Conservation (phyloP, 192 early-diverging fungal species). For the Coemansia sp. region DNA sequence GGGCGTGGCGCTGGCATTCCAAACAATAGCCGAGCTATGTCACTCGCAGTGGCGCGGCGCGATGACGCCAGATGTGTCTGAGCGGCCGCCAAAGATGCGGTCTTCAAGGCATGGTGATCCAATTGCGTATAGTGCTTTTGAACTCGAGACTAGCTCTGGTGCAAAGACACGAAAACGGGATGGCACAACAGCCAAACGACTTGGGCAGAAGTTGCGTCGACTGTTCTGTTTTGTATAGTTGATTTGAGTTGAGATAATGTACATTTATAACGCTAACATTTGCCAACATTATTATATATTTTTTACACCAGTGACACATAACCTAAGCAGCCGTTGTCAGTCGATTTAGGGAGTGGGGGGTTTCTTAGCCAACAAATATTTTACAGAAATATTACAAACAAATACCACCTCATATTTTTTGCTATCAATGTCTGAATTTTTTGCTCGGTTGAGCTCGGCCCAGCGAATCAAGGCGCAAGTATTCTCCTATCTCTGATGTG, state of each 20-base stretch:
- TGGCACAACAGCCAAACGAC: constrained; percentile 1
- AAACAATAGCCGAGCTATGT: constrained; percentile 30
- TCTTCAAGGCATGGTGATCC: constrained; percentile 50
- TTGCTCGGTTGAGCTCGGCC: constrained; percentile 8
- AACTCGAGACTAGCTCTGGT: constrained; percentile 19
- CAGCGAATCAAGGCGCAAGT: constrained; percentile 17
- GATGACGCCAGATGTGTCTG: background rate
- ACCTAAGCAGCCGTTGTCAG: background rate
- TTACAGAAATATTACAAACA: background rate
- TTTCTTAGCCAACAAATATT: background rate
- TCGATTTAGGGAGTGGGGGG: background rate
- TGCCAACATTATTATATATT: background rate
- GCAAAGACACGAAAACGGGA: constrained; percentile 1
- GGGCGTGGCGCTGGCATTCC: constrained; percentile 33
- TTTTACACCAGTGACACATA: constrained; percentile 3
- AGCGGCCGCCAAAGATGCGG: constrained; percentile 19
- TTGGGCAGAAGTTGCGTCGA: constrained; percentile 15
- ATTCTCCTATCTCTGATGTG: background rate
- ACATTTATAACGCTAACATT: background rate
- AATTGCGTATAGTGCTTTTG: constrained; percentile 34
- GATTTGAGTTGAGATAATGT: background rate
- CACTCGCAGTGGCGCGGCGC: constrained; percentile 11
- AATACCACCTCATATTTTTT: background rate
- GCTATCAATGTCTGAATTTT: constrained; percentile 12
- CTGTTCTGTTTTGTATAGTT: constrained; percentile 24